A percentile compares a stretch with the other conserved stretches of the same genome.
phyloP scores from a whole-genome alignment of 148 eudicot species.

The Cornus florida region DNA sequence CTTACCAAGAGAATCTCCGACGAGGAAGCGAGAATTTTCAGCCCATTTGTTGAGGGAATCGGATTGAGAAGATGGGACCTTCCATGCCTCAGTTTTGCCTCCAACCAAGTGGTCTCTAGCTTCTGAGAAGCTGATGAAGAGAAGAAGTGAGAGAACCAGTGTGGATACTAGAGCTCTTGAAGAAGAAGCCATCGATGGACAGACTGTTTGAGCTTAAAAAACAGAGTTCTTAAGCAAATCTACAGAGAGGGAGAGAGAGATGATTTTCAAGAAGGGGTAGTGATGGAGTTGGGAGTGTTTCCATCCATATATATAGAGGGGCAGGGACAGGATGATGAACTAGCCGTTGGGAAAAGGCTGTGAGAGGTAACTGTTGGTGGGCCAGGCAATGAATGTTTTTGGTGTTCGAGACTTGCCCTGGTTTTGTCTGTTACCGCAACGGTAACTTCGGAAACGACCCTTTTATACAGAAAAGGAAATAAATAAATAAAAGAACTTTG shows the following conservation, averaged over 20 bases:
- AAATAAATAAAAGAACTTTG: too few species aligned
- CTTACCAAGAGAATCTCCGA: constrained; percentile 65
- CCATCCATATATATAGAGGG: background rate
- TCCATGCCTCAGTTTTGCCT: constrained; percentile 60
- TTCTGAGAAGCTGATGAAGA: constrained; percentile 31
- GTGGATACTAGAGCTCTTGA: constrained; percentile 16
- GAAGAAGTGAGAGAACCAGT: constrained; percentile 15
- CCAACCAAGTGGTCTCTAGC: constrained; percentile 62
- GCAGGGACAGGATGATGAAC: too few species aligned
- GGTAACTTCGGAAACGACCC: too few species aligned
- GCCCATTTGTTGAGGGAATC: constrained; percentile 75
- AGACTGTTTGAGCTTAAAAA: background rate
- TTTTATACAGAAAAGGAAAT: too few species aligned
- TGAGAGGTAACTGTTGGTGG: background rate
- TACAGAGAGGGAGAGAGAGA: background rate
- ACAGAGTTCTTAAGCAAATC: too few species aligned
- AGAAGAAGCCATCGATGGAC: constrained; percentile 23
- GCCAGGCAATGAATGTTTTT: background rate
- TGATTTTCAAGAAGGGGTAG: background rate
- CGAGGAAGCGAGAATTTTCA: constrained; percentile 37
- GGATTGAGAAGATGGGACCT: constrained; percentile 52
- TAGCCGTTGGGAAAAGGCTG: constrained; percentile 27
- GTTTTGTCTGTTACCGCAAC: background rate
- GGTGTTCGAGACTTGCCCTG: background rate
- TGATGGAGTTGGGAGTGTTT: background rate